phyloP scores from a whole-genome alignment of 1,284 basidiomycete genomes.

The Grifola frondosa region DNA sequence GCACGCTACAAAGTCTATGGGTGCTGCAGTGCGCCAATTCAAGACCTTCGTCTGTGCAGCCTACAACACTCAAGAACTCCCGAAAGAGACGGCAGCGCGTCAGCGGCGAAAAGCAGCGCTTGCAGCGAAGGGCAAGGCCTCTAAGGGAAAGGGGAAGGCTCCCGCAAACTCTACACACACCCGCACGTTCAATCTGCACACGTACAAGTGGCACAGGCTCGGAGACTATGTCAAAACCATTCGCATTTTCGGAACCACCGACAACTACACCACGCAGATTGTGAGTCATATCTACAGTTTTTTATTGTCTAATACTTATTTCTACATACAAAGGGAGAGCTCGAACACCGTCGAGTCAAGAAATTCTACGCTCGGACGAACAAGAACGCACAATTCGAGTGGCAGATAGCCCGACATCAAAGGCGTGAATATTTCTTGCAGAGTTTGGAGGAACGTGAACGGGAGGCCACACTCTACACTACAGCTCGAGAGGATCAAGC shows the following conservation, averaged over 20 bases:
- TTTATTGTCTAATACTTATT: no score
- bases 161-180: background rate
- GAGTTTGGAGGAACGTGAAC: no score
- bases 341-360: no score
- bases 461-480: no score
- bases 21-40: conserved; percentile 13
- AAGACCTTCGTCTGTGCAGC: background rate
- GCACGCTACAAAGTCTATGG: conserved; percentile 19
- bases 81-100: conserved; percentile 10
- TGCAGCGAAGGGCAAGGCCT: background rate
- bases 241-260: conserved; percentile 31
- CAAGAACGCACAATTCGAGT: no score
- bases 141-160: background rate
- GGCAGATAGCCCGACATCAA: conserved; percentile 2
- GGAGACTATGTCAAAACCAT: conserved; percentile 32
- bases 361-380: no score
- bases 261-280: conserved; percentile 33
- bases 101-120: no score
- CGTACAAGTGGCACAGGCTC: conserved; percentile 17
- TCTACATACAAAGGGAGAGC: no score
- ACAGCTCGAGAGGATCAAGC: no score
- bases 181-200: conserved; percentile 8
- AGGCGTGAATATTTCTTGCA: no score
- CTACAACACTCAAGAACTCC: conserved; percentile 20
- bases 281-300: no score